phyloP scores from a whole-genome alignment of 768 basidiomycete genomes.

The Naganishia vaughanmartiniae region DNA sequence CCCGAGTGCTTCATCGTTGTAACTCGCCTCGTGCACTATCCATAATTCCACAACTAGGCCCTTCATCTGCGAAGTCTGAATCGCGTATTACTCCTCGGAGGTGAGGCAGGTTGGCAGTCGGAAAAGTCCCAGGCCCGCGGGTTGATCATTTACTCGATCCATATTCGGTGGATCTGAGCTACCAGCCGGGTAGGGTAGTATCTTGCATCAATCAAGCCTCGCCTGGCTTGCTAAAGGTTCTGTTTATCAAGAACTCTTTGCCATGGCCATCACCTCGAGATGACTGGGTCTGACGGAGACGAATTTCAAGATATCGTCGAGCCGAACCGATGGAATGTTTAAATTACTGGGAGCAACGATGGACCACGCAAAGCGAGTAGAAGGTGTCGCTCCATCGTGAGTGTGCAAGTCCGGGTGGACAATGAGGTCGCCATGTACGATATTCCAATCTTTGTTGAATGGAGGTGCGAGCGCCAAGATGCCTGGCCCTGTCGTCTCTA shows the following conservation, averaged over 20 bases:
- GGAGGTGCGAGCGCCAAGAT: not conserved
- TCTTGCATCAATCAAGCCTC: not conserved
- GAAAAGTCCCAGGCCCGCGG: too few relatives aligned
- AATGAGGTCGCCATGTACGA: not conserved
- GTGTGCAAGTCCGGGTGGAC: too few relatives aligned
- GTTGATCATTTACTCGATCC: too few relatives aligned
- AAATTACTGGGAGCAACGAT: not conserved
- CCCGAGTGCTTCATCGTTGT: not conserved
- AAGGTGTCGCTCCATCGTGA: not conserved
- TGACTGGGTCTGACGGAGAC: not conserved
- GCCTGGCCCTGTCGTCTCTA: not conserved
- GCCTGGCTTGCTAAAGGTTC: not conserved
- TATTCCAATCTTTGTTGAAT: not conserved
- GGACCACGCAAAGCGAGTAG: constrained; percentile 5
- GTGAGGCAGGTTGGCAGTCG: not conserved
- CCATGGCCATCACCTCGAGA: not conserved
- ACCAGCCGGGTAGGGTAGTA: too few relatives aligned
- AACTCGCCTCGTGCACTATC: not conserved
- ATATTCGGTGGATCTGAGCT: too few relatives aligned
- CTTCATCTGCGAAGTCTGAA: not conserved
- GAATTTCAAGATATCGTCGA: not conserved
- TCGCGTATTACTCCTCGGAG: not conserved
- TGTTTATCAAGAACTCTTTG: not conserved
- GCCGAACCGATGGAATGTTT: not conserved
- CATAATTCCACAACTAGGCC: not conserved